Evolutionary conservation across 257 asterid species (phyloP).

Genomic region (Cruciata laevipes): DNA sequence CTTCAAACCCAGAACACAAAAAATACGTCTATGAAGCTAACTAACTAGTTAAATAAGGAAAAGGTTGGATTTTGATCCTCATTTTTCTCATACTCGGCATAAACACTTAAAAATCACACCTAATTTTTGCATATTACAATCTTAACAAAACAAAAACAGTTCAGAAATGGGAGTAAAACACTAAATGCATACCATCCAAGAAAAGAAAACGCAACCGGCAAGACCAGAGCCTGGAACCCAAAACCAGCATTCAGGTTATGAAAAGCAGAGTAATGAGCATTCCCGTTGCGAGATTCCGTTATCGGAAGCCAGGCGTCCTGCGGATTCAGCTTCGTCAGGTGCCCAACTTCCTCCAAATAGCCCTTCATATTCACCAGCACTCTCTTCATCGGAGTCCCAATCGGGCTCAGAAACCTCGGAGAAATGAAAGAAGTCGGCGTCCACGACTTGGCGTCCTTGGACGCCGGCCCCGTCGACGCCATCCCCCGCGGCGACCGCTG

Average conservation of each 20-base stretch:
- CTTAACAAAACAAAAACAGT: not conserved
- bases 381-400: conserved; percentile 96
- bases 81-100: not conserved
- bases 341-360: conserved; percentile 91
- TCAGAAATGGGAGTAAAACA: not conserved
- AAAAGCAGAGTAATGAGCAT: conserved; percentile 92
- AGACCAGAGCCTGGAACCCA: conserved; percentile 86
- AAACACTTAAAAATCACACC: not conserved
- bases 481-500: conserved; percentile 71
- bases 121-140: too few species aligned
- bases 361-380: conserved; percentile 89
- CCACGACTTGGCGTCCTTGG: conserved; percentile 72
- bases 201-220: conserved; percentile 92
- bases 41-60: not conserved
- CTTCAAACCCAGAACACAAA: not conserved
- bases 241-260: conserved; percentile 95
- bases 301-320: conserved; percentile 99
- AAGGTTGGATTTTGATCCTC: conserved; percentile 6
- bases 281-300: conserved; percentile 94
- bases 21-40: not conserved
- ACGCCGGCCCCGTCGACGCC: conserved; percentile 28
- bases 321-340: conserved; percentile 87
- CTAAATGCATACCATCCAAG: conserved; percentile 75
- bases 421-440: conserved; percentile 95
- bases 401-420: conserved; percentile 91